Percentiles rank a stretch among this genome's conserved stretches.
These are phyloP conservation scores for Phyllosticta citrichinensis DNA, from an alignment of 2,329 filamentous ascomycete species.

Conservation along the genomic window DNA sequence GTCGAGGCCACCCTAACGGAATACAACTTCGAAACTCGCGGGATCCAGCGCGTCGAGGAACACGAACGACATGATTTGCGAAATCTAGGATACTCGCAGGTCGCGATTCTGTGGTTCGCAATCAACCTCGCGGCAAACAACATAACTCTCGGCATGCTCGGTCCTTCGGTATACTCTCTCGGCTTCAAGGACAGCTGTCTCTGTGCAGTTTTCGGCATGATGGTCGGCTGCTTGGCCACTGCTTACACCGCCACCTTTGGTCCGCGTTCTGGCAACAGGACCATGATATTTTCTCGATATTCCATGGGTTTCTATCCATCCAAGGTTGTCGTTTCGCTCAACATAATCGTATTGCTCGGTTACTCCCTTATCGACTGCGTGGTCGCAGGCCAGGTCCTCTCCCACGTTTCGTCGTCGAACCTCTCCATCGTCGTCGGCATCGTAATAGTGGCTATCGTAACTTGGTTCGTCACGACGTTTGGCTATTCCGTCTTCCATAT, in stretches of 20 bases:
- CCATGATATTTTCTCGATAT: conserved; percentile 52
- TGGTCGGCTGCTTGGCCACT: conserved; percentile 45
- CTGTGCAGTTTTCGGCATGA: conserved; percentile 47
- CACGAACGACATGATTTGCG: conserved; percentile 44
- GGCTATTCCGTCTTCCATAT: conserved; percentile 58
- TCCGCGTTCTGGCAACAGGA: conserved; percentile 50
- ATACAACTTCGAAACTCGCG: conserved; percentile 50
- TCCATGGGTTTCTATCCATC: conserved; percentile 57
- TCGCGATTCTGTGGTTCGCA: conserved; percentile 50
- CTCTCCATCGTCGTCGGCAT: conserved; percentile 59
- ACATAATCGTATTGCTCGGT: conserved; percentile 52
- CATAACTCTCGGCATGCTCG: conserved; percentile 54
- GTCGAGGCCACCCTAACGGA: conserved; percentile 34
- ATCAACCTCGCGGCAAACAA: conserved; percentile 56
- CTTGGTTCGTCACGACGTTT: conserved; percentile 55
- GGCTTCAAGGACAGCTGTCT: conserved; percentile 48
- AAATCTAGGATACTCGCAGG: conserved; percentile 45
- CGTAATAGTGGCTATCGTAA: conserved; percentile 52
- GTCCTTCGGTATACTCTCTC: conserved; percentile 47
- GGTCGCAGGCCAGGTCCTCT: conserved; percentile 58
- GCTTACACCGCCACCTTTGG: conserved; percentile 55
- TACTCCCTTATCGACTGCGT: conserved; percentile 56
- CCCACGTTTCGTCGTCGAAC: conserved; percentile 49
- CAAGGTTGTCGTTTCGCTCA: conserved; percentile 53
- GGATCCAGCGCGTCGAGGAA: conserved; percentile 48